Evolutionary conservation across 805 yeast species (phyloP).

Genomic region (Saccharomyces jurei): DNA sequence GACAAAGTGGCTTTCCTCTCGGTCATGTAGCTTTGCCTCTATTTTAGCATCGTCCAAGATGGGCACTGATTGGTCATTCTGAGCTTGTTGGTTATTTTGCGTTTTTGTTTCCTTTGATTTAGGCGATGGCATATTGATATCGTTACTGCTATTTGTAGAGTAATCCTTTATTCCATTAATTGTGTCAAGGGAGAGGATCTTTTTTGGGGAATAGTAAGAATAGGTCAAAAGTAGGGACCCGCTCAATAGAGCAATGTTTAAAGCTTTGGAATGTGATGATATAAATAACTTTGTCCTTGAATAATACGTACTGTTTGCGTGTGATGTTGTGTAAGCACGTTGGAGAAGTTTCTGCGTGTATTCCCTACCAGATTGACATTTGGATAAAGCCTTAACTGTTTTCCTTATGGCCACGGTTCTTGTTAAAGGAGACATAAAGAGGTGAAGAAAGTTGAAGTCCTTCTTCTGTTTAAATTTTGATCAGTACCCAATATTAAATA

Average conservation of each 20-base stretch:
- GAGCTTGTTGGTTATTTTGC: not conserved
- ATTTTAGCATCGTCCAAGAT: conserved; percentile 64
- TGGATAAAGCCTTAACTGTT: conserved; percentile 11
- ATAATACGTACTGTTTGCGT: not conserved
- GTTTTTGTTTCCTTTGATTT: not conserved
- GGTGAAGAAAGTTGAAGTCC: not conserved
- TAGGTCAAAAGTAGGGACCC: conserved; percentile 14
- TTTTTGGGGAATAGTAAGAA: conserved; percentile 11
- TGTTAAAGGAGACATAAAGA: conserved; percentile 8
- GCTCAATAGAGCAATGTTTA: conserved; percentile 9
- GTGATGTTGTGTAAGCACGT: not conserved
- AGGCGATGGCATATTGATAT: not conserved
- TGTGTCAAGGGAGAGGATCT: conserved; percentile 20
- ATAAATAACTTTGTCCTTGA: not conserved
- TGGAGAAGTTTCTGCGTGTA: not conserved
- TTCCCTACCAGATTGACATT: conserved; percentile 8
- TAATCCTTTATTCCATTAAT: conserved; percentile 22
- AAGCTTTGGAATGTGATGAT: conserved; percentile 6
- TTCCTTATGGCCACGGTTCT: conserved; percentile 10
- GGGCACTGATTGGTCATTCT: conserved; percentile 29
- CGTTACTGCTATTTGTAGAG: conserved; percentile 4
- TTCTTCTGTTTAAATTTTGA: not conserved
- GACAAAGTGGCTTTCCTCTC: conserved; percentile 73
- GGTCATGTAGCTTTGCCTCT: conserved; percentile 53
- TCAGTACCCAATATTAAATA: not conserved